phyloP scores from a whole-genome alignment of 176 grass and related monocot genomes.

The Poa pratensis region DNA sequence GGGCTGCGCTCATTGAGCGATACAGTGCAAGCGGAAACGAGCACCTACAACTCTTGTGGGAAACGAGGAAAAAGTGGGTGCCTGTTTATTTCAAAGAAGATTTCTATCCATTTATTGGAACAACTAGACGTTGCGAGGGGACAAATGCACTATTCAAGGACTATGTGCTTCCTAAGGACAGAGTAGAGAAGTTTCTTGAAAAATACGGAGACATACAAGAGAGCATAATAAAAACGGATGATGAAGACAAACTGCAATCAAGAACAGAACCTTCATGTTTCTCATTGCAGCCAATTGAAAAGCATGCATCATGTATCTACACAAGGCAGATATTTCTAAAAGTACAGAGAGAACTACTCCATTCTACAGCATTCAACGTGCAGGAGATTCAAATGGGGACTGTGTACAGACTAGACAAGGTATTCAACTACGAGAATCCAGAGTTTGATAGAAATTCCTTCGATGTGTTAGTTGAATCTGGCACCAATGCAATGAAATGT shows the following conservation, averaged over 20 bases:
- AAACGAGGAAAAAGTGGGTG: constrained; percentile 37
- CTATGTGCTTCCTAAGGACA: constrained; percentile 26
- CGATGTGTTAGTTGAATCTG: constrained; percentile 26
- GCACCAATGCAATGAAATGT: constrained; percentile 17
- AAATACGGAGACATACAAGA: constrained; percentile 36
- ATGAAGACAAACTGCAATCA: constrained; percentile 34
- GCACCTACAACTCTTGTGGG: constrained; percentile 30
- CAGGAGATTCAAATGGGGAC: constrained; percentile 10
- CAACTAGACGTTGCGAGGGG: constrained; percentile 20
- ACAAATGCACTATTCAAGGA: constrained; percentile 32
- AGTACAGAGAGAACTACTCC: constrained; percentile 33
- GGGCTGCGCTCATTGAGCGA: constrained; percentile 22
- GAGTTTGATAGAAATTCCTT: constrained; percentile 17
- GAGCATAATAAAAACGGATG: constrained; percentile 3
- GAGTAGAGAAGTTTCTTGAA: constrained; percentile 37
- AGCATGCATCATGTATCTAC: constrained; percentile 34
- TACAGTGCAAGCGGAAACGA: constrained; percentile 27
- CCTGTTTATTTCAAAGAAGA: constrained; percentile 34
- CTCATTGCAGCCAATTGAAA: constrained; percentile 23
- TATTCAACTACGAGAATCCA: constrained; percentile 7
- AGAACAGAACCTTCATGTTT: constrained; percentile 26
- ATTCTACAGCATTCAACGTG: constrained; percentile 30
- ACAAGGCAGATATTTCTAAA: constrained; percentile 38
- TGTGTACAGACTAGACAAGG: constrained; percentile 20
- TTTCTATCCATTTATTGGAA: constrained; percentile 35